Conservation (phyloP, 306 rosid genomes). For the Amphicarpaea edgeworthii region DNA sequence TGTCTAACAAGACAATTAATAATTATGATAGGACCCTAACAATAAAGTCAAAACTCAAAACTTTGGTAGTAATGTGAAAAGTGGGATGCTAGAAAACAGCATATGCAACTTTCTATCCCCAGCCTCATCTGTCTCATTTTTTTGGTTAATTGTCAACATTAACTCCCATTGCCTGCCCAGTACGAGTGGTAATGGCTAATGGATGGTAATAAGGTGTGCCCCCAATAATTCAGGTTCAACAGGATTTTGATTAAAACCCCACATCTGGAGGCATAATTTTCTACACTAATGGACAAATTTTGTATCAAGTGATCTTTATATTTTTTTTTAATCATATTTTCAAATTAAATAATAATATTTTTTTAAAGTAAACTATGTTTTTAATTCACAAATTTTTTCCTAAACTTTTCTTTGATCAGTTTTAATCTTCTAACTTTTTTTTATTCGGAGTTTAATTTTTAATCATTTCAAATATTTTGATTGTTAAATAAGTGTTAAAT, state of each 20-base stretch:
- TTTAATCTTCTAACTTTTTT: too few relatives aligned
- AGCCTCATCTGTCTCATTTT: constrained; percentile 6
- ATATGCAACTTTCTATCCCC: constrained; percentile 33
- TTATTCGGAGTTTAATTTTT: too few relatives aligned
- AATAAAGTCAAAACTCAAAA: constrained; percentile 55
- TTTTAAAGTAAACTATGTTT: too few relatives aligned
- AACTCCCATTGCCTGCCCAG: constrained; percentile 38
- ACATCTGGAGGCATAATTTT: not conserved
- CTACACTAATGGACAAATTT: not conserved
- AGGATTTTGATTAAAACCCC: not conserved
- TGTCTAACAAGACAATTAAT: constrained; percentile 51
- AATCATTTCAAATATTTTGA: too few relatives aligned
- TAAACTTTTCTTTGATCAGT: too few relatives aligned
- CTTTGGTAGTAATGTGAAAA: constrained; percentile 42
- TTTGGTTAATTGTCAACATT: constrained; percentile 43
- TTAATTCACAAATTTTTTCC: too few relatives aligned
- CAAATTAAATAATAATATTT: too few relatives aligned
- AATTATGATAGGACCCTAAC: constrained; percentile 45
- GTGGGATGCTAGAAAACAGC: constrained; percentile 38
- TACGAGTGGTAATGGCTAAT: not conserved
- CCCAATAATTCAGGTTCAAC: not conserved
- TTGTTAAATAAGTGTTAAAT: too few relatives aligned
- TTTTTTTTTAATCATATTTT: too few relatives aligned
- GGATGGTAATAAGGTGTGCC: not conserved
- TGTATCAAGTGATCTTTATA: too few relatives aligned